Conservation (phyloP, 345 rosid genomes). For the Eucalyptus coolabah region DNA sequence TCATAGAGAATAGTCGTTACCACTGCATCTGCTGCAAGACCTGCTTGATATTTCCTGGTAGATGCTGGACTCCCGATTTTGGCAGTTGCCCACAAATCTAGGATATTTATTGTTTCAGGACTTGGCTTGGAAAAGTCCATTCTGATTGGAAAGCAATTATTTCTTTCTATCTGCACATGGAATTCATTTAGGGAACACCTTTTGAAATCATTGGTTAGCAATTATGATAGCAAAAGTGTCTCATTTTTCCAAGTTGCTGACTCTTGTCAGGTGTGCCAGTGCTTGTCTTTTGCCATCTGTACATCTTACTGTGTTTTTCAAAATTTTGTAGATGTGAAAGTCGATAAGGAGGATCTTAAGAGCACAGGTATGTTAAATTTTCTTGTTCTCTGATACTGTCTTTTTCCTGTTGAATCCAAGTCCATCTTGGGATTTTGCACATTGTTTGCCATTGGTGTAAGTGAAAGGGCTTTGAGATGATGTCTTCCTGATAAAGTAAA, state of each 20-base stretch:
- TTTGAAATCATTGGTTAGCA: not conserved
- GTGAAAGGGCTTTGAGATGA: not conserved
- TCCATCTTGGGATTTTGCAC: not conserved
- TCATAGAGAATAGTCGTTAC: not conserved
- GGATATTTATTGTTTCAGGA: not conserved
- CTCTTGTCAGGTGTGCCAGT: not conserved
- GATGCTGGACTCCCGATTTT: not conserved
- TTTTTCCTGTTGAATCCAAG: not conserved
- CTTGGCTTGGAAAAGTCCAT: not conserved
- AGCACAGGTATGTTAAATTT: constrained; percentile 33
- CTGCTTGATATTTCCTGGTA: not conserved
- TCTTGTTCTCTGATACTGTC: not conserved
- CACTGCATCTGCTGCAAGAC: not conserved
- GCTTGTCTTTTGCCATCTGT: not conserved
- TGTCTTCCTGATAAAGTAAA: not conserved
- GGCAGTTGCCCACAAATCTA: not conserved
- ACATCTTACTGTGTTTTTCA: constrained; percentile 1
- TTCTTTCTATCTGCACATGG: not conserved
- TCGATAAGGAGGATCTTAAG: constrained; percentile 78
- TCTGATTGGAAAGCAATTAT: not conserved
- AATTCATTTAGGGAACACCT: not conserved
- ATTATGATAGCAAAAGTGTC: not conserved
- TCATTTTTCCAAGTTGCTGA: not conserved
- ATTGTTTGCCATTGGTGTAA: not conserved
- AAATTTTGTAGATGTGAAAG: constrained; percentile 50